Percentiles rank a stretch among this genome's conserved stretches.
Conservation (phyloP, 2,329 filamentous ascomycete genomes). For the Talaromyces sp. region DNA sequence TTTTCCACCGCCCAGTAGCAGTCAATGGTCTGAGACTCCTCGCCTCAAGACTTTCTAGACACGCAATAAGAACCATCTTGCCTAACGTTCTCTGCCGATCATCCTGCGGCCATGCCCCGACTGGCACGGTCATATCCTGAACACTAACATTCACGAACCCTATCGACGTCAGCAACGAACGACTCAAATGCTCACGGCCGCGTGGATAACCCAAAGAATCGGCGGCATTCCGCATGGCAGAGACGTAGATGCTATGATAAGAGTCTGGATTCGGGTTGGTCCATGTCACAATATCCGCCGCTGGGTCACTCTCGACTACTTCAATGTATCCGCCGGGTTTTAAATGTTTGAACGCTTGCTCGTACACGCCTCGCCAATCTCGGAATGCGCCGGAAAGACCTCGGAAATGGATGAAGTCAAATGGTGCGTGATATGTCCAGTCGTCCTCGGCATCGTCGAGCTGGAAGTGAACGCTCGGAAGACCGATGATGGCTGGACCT, state of each 20-base stretch:
- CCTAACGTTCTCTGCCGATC: conserved; percentile 35
- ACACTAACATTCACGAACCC: conserved; percentile 45
- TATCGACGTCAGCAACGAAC: conserved; percentile 38
- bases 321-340: conserved; percentile 48
- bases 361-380: conserved; percentile 47
- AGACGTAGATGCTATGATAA: conserved; percentile 33
- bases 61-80: conserved; percentile 42
- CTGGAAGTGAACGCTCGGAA: conserved; percentile 47
- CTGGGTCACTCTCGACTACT: conserved; percentile 41
- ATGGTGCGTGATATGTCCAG: conserved; percentile 50
- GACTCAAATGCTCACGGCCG: conserved; percentile 43
- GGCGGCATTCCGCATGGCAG: conserved; percentile 38
- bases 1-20: conserved; percentile 31
- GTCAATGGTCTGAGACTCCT: conserved; percentile 37
- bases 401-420: conserved; percentile 51
- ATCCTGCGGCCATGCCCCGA: conserved; percentile 38
- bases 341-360: conserved; percentile 45
- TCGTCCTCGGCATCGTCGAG: conserved; percentile 48
- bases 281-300: conserved; percentile 26
- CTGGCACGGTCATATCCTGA: conserved; percentile 36
- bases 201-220: conserved; percentile 41
- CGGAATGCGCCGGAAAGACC: conserved; percentile 48
- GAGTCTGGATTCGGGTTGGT: conserved; percentile 26
- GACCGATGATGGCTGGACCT: conserved; percentile 31
- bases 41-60: conserved; percentile 42